Conservation (phyloP, 2,329 filamentous ascomycete genomes). For the Ascochyta pisi region DNA sequence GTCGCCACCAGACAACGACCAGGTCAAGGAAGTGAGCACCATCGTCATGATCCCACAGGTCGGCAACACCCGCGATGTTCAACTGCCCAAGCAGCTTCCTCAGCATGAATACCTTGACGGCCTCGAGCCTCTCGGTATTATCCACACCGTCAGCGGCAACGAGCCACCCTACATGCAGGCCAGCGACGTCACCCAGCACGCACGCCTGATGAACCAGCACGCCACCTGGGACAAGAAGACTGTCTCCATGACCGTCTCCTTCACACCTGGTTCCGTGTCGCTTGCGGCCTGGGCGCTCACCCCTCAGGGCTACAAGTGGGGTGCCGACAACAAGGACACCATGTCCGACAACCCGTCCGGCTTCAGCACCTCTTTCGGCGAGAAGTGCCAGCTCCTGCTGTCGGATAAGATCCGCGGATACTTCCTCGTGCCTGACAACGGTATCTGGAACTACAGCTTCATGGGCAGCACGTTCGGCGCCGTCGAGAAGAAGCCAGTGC, state of each 20-base stretch:
- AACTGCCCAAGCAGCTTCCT: conserved; percentile 86
- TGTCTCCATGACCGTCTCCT: conserved; percentile 92
- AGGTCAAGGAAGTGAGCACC: conserved; percentile 95
- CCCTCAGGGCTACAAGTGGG: conserved; percentile 94
- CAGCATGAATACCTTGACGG: conserved; percentile 88
- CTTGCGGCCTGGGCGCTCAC: conserved; percentile 93
- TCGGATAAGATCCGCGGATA: conserved; percentile 94
- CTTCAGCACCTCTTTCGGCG: conserved; percentile 89
- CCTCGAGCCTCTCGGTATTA: conserved; percentile 90
- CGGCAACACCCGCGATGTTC: conserved; percentile 88
- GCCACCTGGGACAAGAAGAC: conserved; percentile 85
- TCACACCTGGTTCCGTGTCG: conserved; percentile 95
- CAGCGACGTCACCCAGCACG: conserved; percentile 91
- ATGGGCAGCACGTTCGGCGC: conserved; percentile 88
- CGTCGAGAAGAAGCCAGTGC: conserved; percentile 87
- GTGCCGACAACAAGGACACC: conserved; percentile 91
- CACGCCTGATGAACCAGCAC: conserved; percentile 86
- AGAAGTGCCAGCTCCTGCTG: conserved; percentile 92
- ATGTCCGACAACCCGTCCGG: conserved; percentile 93
- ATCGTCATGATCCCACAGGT: conserved; percentile 99
- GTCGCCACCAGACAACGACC: conserved; percentile 91
- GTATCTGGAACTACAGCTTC: conserved; percentile 97
- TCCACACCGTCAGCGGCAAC: conserved; percentile 94
- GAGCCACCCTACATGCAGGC: conserved; percentile 97
- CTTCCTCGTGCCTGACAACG: conserved; percentile 91